Conservation (phyloP, 352 stramenopile genomes). For the Globisporangium ultimum region DNA sequence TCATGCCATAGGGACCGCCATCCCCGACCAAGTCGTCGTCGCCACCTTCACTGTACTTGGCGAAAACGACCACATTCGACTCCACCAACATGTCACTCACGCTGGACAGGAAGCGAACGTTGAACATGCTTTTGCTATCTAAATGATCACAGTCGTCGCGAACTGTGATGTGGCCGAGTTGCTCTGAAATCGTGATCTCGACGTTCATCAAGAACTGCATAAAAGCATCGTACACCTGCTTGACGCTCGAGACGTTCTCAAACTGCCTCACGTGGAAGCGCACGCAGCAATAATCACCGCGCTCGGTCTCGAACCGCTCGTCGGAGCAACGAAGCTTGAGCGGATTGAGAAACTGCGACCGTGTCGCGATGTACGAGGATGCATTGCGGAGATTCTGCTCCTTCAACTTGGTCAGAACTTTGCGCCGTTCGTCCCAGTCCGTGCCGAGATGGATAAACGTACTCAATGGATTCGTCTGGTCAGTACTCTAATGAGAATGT, state of each 20-base stretch:
- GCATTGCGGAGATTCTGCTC: slow-evolving; percentile 36
- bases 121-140: too few species aligned
- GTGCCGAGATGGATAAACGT: slow-evolving; percentile 41
- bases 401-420: slow-evolving; percentile 28
- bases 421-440: slow-evolving; percentile 21
- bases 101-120: too few species aligned
- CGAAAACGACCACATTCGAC: too few species aligned
- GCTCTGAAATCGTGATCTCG: slow-evolving; percentile 21
- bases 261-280: slow-evolving; percentile 38
- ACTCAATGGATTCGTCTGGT: slow-evolving; percentile 26
- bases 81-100: too few species aligned
- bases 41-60: too few species aligned
- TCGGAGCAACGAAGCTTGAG: slow-evolving; percentile 27
- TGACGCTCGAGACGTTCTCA: slow-evolving; percentile 24
- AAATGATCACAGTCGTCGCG: slow-evolving; percentile 7
- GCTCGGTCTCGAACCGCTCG: slow-evolving; percentile 41
- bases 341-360: slow-evolving; percentile 38
- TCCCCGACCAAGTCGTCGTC: too few species aligned
- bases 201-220: slow-evolving; percentile 42
- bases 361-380: slow-evolving; percentile 34
- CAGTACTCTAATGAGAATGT: background rate
- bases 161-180: slow-evolving; percentile 8
- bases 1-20: too few species aligned
- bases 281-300: slow-evolving; percentile 36
- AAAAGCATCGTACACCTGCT: slow-evolving; percentile 33